Percentiles rank a stretch among this genome's conserved stretches.
phyloP scores from a whole-genome alignment of 352 stramenopile species.

The Phytophthora lateralis region DNA sequence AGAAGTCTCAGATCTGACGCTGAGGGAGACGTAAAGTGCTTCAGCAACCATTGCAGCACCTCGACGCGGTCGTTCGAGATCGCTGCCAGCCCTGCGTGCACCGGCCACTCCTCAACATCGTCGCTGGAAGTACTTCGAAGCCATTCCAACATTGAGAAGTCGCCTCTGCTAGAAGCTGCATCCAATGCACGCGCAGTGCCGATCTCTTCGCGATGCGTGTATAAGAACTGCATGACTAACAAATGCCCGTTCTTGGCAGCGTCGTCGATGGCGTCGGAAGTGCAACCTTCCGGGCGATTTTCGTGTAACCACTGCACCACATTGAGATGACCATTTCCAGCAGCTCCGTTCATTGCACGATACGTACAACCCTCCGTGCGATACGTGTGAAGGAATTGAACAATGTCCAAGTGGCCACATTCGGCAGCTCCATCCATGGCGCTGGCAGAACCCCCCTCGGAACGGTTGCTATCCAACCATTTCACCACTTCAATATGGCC shows the following conservation, averaged over 20 bases:
- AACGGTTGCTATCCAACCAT: constrained; percentile 32
- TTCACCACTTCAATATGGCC: constrained; percentile 35
- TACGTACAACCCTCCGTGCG: constrained; percentile 26
- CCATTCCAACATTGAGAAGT: constrained; percentile 36
- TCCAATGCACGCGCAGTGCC: constrained; percentile 31
- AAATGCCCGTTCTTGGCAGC: constrained; percentile 33
- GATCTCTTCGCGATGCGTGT: constrained; percentile 16
- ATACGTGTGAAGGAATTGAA: constrained; percentile 31
- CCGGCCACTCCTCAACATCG: constrained; percentile 18
- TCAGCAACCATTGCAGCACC: constrained; percentile 32
- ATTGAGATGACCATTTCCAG: constrained; percentile 31
- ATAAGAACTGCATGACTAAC: constrained; percentile 36
- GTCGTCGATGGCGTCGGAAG: constrained; percentile 37
- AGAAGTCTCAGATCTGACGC: constrained; percentile 22
- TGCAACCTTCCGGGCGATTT: constrained; percentile 40
- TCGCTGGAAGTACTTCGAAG: constrained; percentile 3
- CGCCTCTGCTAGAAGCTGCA: constrained; percentile 18
- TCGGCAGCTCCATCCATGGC: constrained; percentile 42
- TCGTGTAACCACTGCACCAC: constrained; percentile 39
- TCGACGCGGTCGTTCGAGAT: constrained; percentile 32
- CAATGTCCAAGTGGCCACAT: constrained; percentile 28
- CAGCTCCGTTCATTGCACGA: constrained; percentile 41
- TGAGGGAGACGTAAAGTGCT: constrained; percentile 5
- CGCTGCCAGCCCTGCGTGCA: constrained; percentile 25
- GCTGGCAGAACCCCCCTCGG: constrained; percentile 30